phyloP scores from a whole-genome alignment of 163 green algal species.

The Scenedesmus sp. region DNA sequence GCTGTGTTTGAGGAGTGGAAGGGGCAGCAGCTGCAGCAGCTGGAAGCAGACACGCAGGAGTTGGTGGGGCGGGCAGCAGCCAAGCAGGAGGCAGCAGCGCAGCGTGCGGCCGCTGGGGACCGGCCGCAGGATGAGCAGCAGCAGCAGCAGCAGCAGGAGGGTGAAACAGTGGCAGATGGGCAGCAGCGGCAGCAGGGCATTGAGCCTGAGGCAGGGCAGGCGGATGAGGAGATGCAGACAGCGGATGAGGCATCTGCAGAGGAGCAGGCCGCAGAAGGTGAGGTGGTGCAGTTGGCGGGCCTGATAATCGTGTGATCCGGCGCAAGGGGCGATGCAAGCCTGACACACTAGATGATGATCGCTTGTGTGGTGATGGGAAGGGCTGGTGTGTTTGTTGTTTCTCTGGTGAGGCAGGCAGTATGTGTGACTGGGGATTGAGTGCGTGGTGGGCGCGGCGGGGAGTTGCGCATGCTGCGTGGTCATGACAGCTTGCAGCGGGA shows the following conservation, averaged over 20 bases:
- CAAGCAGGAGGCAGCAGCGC: background rate
- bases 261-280: background rate
- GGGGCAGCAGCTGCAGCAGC: constrained; percentile 45
- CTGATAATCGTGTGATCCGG: too few relatives aligned
- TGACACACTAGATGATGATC: too few relatives aligned
- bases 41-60: constrained; percentile 34
- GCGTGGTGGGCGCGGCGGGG: too few relatives aligned
- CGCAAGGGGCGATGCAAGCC: too few relatives aligned
- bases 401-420: too few relatives aligned
- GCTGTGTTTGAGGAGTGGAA: constrained; percentile 44
- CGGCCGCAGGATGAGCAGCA: background rate
- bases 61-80: background rate
- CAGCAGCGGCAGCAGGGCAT: background rate
- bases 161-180: background rate
- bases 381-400: too few relatives aligned
- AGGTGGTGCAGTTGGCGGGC: too few relatives aligned
- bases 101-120: background rate
- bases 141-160: constrained; percentile 9
- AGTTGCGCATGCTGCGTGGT: too few relatives aligned
- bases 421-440: too few relatives aligned
- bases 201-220: background rate
- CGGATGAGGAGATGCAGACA: constrained; percentile 6
- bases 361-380: too few relatives aligned
- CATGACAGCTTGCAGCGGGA: too few relatives aligned
- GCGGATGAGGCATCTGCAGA: background rate